These are phyloP conservation scores for Rugonectria rugulosa DNA, from an alignment of 2,329 filamentous ascomycete genomes.

Conservation along the genomic window DNA sequence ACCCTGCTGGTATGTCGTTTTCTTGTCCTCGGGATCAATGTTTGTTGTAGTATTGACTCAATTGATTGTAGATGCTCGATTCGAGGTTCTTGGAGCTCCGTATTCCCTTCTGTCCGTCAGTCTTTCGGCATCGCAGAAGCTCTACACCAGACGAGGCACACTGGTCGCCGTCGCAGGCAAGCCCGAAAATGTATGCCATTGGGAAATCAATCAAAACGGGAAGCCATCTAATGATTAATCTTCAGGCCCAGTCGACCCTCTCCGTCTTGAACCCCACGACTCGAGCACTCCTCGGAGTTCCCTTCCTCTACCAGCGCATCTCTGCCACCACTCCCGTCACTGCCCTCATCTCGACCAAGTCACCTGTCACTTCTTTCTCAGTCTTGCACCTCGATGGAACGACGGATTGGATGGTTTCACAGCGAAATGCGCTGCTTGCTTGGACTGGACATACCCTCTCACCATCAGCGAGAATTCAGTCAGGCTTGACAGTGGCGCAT, in stretches of 20 bases:
- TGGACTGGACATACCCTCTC: slow-evolving; percentile 92
- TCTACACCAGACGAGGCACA: slow-evolving; percentile 92
- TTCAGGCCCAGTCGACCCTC: slow-evolving; percentile 84
- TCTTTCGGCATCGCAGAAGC: slow-evolving; percentile 89
- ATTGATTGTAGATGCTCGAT: slow-evolving; percentile 79
- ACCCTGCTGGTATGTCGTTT: slow-evolving; percentile 57
- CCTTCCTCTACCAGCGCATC: slow-evolving; percentile 93
- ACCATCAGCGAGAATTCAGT: slow-evolving; percentile 78
- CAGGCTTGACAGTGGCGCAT: slow-evolving; percentile 77
- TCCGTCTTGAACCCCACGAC: slow-evolving; percentile 85
- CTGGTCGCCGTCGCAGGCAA: slow-evolving; percentile 90
- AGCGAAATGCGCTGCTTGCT: slow-evolving; percentile 87
- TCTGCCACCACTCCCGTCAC: slow-evolving; percentile 88
- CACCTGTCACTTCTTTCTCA: slow-evolving; percentile 84
- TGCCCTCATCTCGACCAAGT: slow-evolving; percentile 87
- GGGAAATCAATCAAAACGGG: not conserved
- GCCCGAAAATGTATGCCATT: slow-evolving; percentile 76
- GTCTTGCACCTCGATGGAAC: slow-evolving; percentile 91
- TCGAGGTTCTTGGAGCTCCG: slow-evolving; percentile 90
- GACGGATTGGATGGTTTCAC: slow-evolving; percentile 92
- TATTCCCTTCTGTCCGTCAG: slow-evolving; percentile 94
- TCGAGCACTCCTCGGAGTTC: slow-evolving; percentile 82
- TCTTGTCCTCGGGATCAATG: slow-evolving; percentile 2
- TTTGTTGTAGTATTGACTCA: slow-evolving; percentile 23
- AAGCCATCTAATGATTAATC: slow-evolving; percentile 10